Evolutionary conservation across 1,139 yeast genomes (phyloP).

Genomic region (Yamadazyma spencermartinsiae): DNA sequence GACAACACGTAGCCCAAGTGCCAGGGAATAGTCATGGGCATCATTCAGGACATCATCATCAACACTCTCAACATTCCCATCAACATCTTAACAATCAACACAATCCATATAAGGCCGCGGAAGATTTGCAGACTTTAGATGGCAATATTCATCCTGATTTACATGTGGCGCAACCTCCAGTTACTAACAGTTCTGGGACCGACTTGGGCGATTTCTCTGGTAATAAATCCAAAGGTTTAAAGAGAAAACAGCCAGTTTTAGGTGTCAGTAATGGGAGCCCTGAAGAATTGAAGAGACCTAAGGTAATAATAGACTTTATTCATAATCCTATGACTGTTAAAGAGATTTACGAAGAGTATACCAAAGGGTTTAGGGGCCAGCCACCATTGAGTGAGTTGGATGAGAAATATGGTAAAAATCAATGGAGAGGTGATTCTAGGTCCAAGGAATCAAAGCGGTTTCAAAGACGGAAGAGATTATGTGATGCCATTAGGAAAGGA

Average conservation of each 20-base stretch:
- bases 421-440: constrained; percentile 51
- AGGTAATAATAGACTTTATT: constrained; percentile 39
- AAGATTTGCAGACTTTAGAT: constrained; percentile 13
- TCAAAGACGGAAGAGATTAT: constrained; percentile 46
- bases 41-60: background rate
- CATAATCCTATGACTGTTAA: constrained; percentile 49
- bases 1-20: constrained; percentile 10
- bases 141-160: constrained; percentile 19
- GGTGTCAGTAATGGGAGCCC: constrained; percentile 1
- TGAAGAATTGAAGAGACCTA: constrained; percentile 30
- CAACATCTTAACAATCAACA: constrained; percentile 18
- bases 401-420: constrained; percentile 44
- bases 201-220: constrained; percentile 18
- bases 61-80: constrained; percentile 11
- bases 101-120: constrained; percentile 7
- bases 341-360: constrained; percentile 49
- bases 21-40: background rate
- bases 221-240: constrained; percentile 14
- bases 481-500: constrained; percentile 48
- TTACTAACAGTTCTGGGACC: constrained; percentile 24
- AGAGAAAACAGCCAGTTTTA: constrained; percentile 12
- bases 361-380: constrained; percentile 49
- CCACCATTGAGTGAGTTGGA: constrained; percentile 47
- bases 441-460: constrained; percentile 49
- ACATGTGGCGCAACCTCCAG: constrained; percentile 10